These are phyloP conservation scores for Kazachstania sp. DNA, from an alignment of 1,139 yeast species.

Conservation along the genomic window DNA sequence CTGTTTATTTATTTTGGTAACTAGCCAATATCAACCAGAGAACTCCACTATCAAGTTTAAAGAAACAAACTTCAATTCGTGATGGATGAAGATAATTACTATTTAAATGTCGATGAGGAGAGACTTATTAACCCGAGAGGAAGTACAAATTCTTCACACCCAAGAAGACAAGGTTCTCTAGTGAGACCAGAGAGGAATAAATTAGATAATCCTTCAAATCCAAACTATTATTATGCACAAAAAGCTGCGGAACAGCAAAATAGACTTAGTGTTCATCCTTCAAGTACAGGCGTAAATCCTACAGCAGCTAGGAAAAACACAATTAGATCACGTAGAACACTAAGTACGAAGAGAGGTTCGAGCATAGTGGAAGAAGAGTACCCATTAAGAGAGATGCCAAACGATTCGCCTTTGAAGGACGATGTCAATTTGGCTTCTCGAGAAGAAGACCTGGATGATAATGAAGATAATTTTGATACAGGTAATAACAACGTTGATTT, in stretches of 20 bases:
- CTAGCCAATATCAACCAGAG: too few relatives aligned
- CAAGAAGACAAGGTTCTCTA: slow-evolving; percentile 39
- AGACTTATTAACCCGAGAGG: slow-evolving; percentile 15
- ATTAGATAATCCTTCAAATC: slow-evolving; percentile 55
- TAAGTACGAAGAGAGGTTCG: not conserved
- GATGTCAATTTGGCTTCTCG: not conserved
- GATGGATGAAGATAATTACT: slow-evolving; percentile 17
- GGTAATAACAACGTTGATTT: not conserved
- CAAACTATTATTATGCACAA: slow-evolving; percentile 74
- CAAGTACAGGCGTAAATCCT: slow-evolving; percentile 71
- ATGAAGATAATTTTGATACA: not conserved
- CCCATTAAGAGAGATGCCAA: slow-evolving; percentile 3
- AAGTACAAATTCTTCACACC: slow-evolving; percentile 8
- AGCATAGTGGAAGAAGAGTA: slow-evolving; percentile 4
- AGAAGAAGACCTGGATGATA: not conserved
- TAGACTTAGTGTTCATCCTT: slow-evolving; percentile 58
- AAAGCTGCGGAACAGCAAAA: slow-evolving; percentile 62
- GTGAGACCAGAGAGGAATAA: slow-evolving; percentile 76
- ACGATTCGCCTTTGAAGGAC: not conserved
- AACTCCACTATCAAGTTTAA: too few relatives aligned
- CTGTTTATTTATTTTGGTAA: too few relatives aligned
- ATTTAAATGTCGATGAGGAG: slow-evolving; percentile 17
- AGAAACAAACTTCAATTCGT: too few relatives aligned
- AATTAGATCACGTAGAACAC: slow-evolving; percentile 8
- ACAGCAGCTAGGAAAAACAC: slow-evolving; percentile 15